Percentiles rank a stretch among this genome's conserved stretches.
These are phyloP conservation scores for Ilex paraguariensis DNA, from an alignment of 305 asterid genomes.

Conservation along the genomic window DNA sequence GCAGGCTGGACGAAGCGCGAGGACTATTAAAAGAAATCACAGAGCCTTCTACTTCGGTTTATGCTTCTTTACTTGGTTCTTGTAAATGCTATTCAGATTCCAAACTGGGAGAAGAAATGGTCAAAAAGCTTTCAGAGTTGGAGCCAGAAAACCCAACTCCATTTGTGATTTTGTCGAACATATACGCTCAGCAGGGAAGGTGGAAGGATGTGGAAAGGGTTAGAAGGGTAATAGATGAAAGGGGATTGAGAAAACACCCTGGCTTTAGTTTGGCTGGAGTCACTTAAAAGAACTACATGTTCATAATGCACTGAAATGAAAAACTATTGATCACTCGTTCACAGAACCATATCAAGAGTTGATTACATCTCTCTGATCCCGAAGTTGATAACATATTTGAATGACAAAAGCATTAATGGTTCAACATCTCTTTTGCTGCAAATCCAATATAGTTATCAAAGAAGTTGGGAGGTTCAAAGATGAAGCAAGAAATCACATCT, in stretches of 20 bases:
- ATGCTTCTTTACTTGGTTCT: slow-evolving; percentile 65
- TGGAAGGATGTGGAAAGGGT: slow-evolving; percentile 73
- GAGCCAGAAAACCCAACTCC: slow-evolving; percentile 74
- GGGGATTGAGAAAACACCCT: slow-evolving; percentile 49
- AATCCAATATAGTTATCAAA: slow-evolving; percentile 51
- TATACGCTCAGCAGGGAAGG: slow-evolving; percentile 72
- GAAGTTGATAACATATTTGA: no score
- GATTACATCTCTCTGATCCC: no score
- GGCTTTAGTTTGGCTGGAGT: slow-evolving; percentile 50
- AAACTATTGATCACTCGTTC: no score
- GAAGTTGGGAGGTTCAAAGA: slow-evolving; percentile 52
- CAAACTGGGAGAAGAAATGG: slow-evolving; percentile 58
- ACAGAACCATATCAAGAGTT: no score
- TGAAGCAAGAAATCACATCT: slow-evolving; percentile 58
- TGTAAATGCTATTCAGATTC: slow-evolving; percentile 49
- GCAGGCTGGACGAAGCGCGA: slow-evolving; percentile 66
- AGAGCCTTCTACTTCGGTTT: slow-evolving; percentile 38
- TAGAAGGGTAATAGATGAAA: slow-evolving; percentile 48
- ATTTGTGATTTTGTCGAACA: slow-evolving; percentile 74
- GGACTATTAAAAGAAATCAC: slow-evolving; percentile 48
- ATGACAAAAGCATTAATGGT: slow-evolving; percentile 3
- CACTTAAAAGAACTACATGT: slow-evolving; percentile 17
- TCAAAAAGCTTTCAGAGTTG: slow-evolving; percentile 40
- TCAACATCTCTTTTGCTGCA: slow-evolving; percentile 48
- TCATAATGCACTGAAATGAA: not conserved